Conservation (phyloP, 805 yeast species). For the Cyberlindnera lachancei region DNA sequence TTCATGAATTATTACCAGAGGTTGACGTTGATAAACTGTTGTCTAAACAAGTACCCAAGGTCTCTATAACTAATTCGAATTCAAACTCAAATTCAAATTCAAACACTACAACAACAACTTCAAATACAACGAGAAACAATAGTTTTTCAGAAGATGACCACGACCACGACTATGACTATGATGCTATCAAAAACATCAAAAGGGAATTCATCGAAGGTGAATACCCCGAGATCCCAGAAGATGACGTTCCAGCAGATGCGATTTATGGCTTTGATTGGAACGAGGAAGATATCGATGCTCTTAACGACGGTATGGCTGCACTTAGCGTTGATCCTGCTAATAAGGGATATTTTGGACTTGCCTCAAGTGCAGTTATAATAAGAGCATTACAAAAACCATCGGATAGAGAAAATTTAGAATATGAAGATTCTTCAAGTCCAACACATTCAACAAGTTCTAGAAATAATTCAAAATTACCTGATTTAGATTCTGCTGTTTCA, state of each 20-base stretch:
- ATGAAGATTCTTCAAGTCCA: constrained; percentile 11
- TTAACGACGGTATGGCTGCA: constrained; percentile 61
- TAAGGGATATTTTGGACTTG: constrained; percentile 60
- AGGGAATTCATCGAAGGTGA: constrained; percentile 6
- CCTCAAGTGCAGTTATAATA: constrained; percentile 50
- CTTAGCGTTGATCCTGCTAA: constrained; percentile 41
- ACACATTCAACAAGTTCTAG: constrained; percentile 17
- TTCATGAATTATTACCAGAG: constrained; percentile 37
- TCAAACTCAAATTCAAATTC: constrained; percentile 6
- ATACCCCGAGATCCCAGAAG: constrained; percentile 25
- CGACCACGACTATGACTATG: too few species aligned
- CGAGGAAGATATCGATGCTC: constrained; percentile 38
- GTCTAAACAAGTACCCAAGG: constrained; percentile 12
- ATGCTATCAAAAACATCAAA: too few species aligned
- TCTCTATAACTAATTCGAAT: background rate
- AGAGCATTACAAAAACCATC: constrained; percentile 36
- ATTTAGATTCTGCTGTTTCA: constrained; percentile 21
- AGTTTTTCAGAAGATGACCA: too few species aligned
- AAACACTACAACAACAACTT: background rate
- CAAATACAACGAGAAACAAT: background rate
- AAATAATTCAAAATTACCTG: constrained; percentile 17
- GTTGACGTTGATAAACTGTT: constrained; percentile 35
- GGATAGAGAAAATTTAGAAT: constrained; percentile 17
- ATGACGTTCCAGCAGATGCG: constrained; percentile 35
- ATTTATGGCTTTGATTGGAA: constrained; percentile 55